Conservation (phyloP, 352 stramenopile genomes). For the Albugo candida region DNA sequence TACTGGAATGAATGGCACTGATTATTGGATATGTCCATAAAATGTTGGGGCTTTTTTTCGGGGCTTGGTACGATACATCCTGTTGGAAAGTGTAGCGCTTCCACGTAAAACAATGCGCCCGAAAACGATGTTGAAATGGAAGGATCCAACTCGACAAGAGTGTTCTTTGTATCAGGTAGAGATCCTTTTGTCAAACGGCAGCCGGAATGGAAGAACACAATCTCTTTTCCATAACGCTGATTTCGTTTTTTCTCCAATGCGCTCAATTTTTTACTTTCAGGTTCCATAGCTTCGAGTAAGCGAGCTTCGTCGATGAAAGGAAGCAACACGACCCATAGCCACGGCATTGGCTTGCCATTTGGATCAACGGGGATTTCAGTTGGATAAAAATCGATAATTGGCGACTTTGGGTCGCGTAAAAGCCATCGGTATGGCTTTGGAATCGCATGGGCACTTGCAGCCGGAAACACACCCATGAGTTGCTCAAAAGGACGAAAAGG, state of each 20-base stretch:
- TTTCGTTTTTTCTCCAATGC: slow-evolving; percentile 71
- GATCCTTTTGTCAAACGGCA: slow-evolving; percentile 20
- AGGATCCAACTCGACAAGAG: slow-evolving; percentile 16
- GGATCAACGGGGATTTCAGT: slow-evolving; percentile 92
- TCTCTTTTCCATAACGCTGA: slow-evolving; percentile 53
- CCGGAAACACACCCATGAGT: slow-evolving; percentile 96
- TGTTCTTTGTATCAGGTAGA: slow-evolving; percentile 23
- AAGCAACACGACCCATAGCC: slow-evolving; percentile 96
- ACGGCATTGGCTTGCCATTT: slow-evolving; percentile 97
- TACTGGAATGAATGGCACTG: slow-evolving; percentile 77
- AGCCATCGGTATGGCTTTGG: slow-evolving; percentile 87
- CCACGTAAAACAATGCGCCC: slow-evolving; percentile 49
- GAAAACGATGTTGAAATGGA: slow-evolving; percentile 39
- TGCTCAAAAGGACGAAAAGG: slow-evolving; percentile 96
- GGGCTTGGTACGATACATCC: slow-evolving; percentile 52
- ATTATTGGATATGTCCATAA: slow-evolving; percentile 71
- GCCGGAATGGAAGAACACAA: slow-evolving; percentile 70
- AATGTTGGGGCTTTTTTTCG: slow-evolving; percentile 41
- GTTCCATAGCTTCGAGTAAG: slow-evolving; percentile 79
- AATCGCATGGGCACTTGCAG: slow-evolving; percentile 84
- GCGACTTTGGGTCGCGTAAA: slow-evolving; percentile 89
- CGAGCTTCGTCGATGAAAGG: slow-evolving; percentile 97
- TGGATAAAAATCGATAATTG: slow-evolving; percentile 95
- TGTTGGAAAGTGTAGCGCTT: slow-evolving; percentile 56
- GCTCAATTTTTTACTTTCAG: slow-evolving; percentile 39